Conservation (phyloP, 108 stramenopile genomes). For the Heterococcus sp. region DNA sequence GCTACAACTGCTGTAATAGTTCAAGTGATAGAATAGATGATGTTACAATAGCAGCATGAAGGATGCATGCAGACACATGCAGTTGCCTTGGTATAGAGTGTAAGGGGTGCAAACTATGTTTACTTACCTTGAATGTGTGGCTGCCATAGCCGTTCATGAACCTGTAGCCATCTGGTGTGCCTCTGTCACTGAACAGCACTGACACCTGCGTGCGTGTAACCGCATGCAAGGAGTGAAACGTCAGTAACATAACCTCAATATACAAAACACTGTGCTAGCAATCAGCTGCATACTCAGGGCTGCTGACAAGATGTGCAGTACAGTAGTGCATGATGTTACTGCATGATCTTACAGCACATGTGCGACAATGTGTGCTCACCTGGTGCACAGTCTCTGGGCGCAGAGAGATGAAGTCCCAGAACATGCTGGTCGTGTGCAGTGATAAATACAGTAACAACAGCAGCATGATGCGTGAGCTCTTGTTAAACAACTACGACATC, state of each 20-base stretch:
- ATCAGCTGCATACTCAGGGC: not conserved
- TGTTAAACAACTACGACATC: no score
- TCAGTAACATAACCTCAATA: not conserved
- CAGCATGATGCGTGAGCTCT: no score
- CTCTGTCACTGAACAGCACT: conserved; percentile 62
- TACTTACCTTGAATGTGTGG: conserved; percentile 71
- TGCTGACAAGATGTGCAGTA: no score
- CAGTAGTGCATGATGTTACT: no score
- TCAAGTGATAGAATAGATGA: no score
- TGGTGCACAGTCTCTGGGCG: conserved; percentile 66
- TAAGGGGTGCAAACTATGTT: no score
- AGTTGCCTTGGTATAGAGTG: no score
- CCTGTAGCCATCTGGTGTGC: conserved; percentile 61
- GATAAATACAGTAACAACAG: no score
- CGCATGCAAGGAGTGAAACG: not conserved
- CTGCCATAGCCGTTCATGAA: conserved; percentile 70
- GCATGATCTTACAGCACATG: no score
- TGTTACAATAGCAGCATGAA: no score
- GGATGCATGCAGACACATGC: no score
- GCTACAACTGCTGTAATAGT: no score
- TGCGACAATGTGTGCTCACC: not conserved
- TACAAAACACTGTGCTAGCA: not conserved
- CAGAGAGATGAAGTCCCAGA: conserved; percentile 71
- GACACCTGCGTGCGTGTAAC: conserved; percentile 45
- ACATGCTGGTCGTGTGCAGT: conserved; percentile 11